Evolutionary conservation across 768 basidiomycete species (phyloP).

Genomic region (Galerina sulciceps): DNA sequence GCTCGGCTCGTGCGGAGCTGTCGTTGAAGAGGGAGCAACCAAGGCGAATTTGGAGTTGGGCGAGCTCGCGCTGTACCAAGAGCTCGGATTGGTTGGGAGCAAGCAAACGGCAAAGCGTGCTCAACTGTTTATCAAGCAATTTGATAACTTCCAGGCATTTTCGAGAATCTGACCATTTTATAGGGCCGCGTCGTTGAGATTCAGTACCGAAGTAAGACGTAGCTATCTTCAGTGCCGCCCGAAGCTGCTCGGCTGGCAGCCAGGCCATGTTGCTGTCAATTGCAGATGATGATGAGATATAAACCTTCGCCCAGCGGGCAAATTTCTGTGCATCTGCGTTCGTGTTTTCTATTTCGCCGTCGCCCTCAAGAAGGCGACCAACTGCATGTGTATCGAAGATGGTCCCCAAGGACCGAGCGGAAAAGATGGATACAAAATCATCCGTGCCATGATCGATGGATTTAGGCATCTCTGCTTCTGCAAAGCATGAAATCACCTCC

Average conservation of each 20-base stretch:
- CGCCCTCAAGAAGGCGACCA: conserved; percentile 1
- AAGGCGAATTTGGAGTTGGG: background rate
- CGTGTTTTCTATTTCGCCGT: background rate
- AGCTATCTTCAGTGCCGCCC: background rate
- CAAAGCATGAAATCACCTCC: conserved; percentile 5
- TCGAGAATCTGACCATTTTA: conserved; percentile 6
- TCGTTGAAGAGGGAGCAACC: background rate
- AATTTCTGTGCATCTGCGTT: background rate
- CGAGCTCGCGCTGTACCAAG: conserved; percentile 3
- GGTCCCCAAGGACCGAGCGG: conserved; percentile 3
- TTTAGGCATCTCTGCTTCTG: conserved; percentile 9
- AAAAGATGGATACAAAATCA: conserved; percentile 3
- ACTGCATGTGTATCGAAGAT: background rate
- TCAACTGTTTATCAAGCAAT: background rate
- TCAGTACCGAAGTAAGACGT: background rate
- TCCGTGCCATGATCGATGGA: conserved; percentile 7
- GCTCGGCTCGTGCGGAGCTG: background rate
- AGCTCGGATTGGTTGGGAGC: background rate
- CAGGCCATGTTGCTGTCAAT: background rate
- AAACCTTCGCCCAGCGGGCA: background rate
- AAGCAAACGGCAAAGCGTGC: background rate
- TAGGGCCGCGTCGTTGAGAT: background rate
- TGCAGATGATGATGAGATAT: background rate
- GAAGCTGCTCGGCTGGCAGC: background rate
- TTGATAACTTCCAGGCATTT: background rate